Evolutionary conservation across 129 eudicot species (phyloP).

Genomic region (Gnaphalium uliginosum): DNA sequence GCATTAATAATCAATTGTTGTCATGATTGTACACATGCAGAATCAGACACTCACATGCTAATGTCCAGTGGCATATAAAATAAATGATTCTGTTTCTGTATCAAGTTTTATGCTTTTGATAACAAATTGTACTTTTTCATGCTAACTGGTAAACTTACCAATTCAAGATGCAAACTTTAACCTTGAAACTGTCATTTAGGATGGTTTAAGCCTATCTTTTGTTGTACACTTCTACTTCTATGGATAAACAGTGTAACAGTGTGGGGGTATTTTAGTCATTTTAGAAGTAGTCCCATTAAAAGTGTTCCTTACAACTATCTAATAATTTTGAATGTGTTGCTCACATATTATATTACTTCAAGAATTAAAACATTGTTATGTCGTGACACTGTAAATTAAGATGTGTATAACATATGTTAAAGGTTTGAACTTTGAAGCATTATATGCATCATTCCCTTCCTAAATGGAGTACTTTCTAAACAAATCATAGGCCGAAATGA

Average conservation of each 20-base stretch:
- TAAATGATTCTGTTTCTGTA: constrained; percentile 39
- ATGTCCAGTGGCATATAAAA: constrained; percentile 25
- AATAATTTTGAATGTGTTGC: neutral
- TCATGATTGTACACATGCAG: constrained; percentile 49
- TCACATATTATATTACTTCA: neutral
- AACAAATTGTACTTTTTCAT: constrained; percentile 33
- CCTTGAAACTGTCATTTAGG: constrained; percentile 21
- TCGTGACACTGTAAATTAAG: neutral
- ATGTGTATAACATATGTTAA: neutral
- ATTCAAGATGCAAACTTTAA: constrained; percentile 26
- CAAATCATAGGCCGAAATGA: neutral
- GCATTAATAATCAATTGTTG: constrained; percentile 24
- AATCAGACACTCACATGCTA: constrained; percentile 35
- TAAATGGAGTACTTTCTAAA: neutral
- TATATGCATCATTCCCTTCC: neutral
- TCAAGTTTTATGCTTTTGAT: constrained; percentile 22
- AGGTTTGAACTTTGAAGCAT: neutral
- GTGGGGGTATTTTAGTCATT: constrained; percentile 15
- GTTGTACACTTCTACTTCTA: constrained; percentile 19
- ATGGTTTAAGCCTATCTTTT: constrained; percentile 21
- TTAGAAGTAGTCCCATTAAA: neutral
- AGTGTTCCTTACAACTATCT: neutral
- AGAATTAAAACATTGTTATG: neutral
- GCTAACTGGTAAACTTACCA: constrained; percentile 29
- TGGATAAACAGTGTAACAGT: neutral